Percentiles rank a stretch among this genome's conserved stretches.
Conservation (phyloP, 1,284 basidiomycete species). For the Malassezia yamatoensis region DNA sequence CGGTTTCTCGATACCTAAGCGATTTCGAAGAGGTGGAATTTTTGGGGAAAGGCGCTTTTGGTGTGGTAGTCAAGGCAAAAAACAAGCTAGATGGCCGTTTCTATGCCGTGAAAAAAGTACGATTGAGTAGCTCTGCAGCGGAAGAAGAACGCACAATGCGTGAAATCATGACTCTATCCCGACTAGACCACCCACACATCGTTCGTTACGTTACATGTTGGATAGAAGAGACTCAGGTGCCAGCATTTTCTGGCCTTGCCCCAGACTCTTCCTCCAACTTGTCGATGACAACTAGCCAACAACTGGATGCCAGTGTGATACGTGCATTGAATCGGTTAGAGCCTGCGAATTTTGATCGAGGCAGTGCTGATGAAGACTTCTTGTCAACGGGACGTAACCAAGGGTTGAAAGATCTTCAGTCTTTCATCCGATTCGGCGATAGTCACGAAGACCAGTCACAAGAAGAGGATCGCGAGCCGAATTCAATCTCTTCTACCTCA, state of each 20-base stretch:
- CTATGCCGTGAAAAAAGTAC: constrained; percentile 74
- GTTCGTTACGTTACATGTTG: constrained; percentile 61
- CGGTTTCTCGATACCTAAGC: constrained; percentile 37
- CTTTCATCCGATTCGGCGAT: constrained; percentile 14
- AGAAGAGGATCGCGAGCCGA: neutral
- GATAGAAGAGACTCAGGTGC: constrained; percentile 38
- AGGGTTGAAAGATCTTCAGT: neutral
- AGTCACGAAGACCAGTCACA: neutral
- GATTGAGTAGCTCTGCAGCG: constrained; percentile 61
- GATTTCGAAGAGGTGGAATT: constrained; percentile 48
- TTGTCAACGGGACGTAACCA: constrained; percentile 15
- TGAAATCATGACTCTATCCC: constrained; percentile 78
- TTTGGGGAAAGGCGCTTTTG: constrained; percentile 75
- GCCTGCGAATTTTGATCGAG: neutral
- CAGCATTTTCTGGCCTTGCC: constrained; percentile 1
- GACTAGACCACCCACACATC: constrained; percentile 77
- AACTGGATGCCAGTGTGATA: constrained; percentile 14
- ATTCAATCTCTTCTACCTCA: neutral
- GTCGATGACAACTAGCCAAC: constrained; percentile 16
- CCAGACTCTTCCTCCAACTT: neutral
- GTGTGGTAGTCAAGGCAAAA: constrained; percentile 82
- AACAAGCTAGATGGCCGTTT: constrained; percentile 58
- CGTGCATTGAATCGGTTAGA: constrained; percentile 6
- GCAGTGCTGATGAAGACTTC: constrained; percentile 25
- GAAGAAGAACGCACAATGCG: constrained; percentile 78